Percentiles rank a stretch among this genome's conserved stretches.
Conservation (phyloP, 352 stramenopile genomes). For the Phytopythium ostracodes region DNA sequence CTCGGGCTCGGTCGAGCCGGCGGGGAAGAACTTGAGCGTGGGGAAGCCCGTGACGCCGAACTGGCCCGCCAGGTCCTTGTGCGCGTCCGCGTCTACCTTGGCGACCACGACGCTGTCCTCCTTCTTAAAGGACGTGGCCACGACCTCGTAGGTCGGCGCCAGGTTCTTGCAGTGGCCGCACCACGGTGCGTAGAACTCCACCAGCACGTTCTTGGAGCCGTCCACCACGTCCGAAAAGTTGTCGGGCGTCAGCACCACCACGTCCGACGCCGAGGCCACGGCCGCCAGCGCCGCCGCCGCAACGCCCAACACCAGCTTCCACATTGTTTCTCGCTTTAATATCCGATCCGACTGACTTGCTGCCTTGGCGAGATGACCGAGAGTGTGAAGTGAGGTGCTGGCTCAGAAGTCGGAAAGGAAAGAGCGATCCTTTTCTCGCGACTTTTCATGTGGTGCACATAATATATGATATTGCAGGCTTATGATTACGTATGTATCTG, state of each 20-base stretch:
- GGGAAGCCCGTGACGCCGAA: constrained; percentile 91
- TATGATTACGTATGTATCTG: background rate
- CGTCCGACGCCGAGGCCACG: constrained; percentile 60
- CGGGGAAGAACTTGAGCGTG: constrained; percentile 91
- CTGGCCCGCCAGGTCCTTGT: constrained; percentile 77
- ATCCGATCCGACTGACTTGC: background rate
- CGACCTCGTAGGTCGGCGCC: constrained; percentile 73
- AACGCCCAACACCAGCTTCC: constrained; percentile 51
- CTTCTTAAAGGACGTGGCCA: constrained; percentile 88
- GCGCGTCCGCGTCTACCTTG: constrained; percentile 88
- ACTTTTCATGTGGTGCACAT: background rate
- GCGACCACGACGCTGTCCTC: constrained; percentile 77
- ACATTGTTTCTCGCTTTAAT: constrained; percentile 30
- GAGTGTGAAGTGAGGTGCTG: background rate
- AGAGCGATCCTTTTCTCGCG: background rate
- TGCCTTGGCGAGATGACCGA: background rate
- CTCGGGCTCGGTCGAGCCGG: constrained; percentile 70
- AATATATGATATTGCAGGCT: background rate
- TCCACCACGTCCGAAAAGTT: constrained; percentile 83
- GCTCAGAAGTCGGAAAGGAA: no score
- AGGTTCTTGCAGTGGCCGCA: constrained; percentile 91
- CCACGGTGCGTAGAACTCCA: constrained; percentile 91
- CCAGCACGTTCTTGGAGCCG: constrained; percentile 79
- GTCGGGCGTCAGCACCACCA: constrained; percentile 73
- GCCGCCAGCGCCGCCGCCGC: constrained; percentile 38